Base-by-base conservation (phyloP, 1,139 yeast genomes). In the Scheffersomyces illinoinensis region DNA sequence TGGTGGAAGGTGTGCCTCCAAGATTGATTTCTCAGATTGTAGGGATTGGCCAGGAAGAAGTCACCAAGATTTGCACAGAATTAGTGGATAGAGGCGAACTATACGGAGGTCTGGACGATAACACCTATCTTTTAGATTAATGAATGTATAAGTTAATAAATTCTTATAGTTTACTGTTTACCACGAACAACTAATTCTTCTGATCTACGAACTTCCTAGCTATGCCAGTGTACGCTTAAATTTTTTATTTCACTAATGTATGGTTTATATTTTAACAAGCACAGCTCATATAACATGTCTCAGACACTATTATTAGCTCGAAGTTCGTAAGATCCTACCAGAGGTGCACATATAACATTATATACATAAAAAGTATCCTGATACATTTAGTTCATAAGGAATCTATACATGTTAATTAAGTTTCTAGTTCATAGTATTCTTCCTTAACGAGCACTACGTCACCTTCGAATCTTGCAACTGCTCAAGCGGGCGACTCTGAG, bases 1-100 rank as follows among this genome's bases (percentile, higher is more conserved):
- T 89, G 87, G 79, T 85, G 14, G 93, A 89, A 68, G 95, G 95
- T 63, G 92, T 89, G 10, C 92, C 91, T 21, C 76, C 86, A 20
- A 84, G 82, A 59, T 79, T 84, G 59, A 84, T 90, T 61, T 80
- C 87, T 20, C 90, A 87, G 67, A 79, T 81, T 49, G 75, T 89
- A 65, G 78, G 76, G 53, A 64, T 88, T n/a, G 67, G 82, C 46
- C 79, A 77, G 56, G 85, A 79, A 33, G 84, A 78, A 51, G 88
- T 83, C 17, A 73, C 76, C 60, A 72, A 76, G 43, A 77, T 80
- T 59, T 84, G 91, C 65, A 77, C 79, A 50, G 78, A 79, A 49
- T 78, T 90, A 66, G 79, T 85, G 14, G 92, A 88, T 55, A 85
- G 80, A 59, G 96, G 93, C 47, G 85, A 79, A 65, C 79, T 89